Percentiles rank a stretch among this genome's conserved stretches.
phyloP scores from a whole-genome alignment of 225 moss, liverwort and hornwort species.

The Takakia lepidozioides region DNA sequence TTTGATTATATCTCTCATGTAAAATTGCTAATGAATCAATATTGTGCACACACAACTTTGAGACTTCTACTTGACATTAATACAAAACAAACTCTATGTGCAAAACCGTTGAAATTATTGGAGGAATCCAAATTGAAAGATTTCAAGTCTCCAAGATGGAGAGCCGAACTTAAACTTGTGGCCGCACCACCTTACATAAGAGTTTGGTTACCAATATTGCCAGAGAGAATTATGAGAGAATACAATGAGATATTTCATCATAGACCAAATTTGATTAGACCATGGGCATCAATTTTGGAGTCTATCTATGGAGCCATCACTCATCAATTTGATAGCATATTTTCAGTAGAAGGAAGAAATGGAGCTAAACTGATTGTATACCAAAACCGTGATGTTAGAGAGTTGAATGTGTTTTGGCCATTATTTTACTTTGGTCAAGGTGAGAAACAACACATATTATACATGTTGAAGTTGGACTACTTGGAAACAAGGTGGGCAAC shows the following conservation, averaged over 20 bases:
- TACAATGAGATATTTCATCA: constrained; percentile 36
- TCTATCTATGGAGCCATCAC: constrained; percentile 39
- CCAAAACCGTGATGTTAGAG: constrained; percentile 41
- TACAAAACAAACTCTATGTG: constrained; percentile 35
- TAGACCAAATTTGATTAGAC: constrained; percentile 36
- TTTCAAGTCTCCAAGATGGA: constrained; percentile 36
- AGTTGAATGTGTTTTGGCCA: constrained; percentile 39
- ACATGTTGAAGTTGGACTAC: constrained; percentile 31
- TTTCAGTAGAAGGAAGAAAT: constrained; percentile 33
- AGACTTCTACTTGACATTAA: constrained; percentile 40
- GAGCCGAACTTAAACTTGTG: constrained; percentile 37
- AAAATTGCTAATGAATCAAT: no score
- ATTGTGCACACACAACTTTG: constrained; percentile 29
- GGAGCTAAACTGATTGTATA: constrained; percentile 40
- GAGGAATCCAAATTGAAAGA: constrained; percentile 32
- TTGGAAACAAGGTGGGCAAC: constrained; percentile 44
- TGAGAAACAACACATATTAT: constrained; percentile 20
- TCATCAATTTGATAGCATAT: constrained; percentile 51
- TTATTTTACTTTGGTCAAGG: constrained; percentile 33
- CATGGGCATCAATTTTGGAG: constrained; percentile 37
- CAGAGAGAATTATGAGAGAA: constrained; percentile 26
- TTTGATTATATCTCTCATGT: no score
- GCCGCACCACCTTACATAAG: constrained; percentile 27
- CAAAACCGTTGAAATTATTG: constrained; percentile 33
- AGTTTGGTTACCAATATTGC: constrained; percentile 25